These are phyloP conservation scores for Vigna mungo DNA, from an alignment of 306 rosid species.

Conservation along the genomic window DNA sequence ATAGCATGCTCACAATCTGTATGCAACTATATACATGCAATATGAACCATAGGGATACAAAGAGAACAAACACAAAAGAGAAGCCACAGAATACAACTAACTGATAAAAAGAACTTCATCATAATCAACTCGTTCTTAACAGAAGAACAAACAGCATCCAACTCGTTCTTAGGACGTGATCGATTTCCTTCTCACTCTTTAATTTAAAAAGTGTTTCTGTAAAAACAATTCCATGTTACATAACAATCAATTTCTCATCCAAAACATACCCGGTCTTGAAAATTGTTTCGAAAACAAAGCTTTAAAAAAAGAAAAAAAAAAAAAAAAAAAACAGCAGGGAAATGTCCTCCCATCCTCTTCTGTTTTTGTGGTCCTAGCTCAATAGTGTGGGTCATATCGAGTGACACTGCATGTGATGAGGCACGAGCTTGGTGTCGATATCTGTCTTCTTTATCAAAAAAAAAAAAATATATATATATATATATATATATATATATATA, in stretches of 20 bases:
- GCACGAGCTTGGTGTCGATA: background rate
- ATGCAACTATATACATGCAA: conserved; percentile 19
- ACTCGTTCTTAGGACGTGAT: background rate
- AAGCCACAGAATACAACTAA: background rate
- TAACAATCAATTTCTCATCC: background rate
- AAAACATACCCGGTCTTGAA: background rate
- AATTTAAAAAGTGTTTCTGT: background rate
- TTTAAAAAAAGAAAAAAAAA: background rate
- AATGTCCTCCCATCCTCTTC: background rate
- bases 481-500: no score
- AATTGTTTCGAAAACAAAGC: background rate
- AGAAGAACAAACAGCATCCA: conserved; percentile 6
- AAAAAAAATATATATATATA: no score
- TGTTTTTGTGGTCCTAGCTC: background rate
- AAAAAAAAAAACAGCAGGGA: background rate
- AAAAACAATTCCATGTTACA: background rate
- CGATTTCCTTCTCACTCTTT: background rate
- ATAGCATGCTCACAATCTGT: background rate
- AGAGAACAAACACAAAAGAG: background rate
- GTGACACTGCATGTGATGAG: background rate
- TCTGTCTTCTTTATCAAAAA: background rate
- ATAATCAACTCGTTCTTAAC: background rate
- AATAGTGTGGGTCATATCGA: background rate
- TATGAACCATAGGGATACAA: background rate
- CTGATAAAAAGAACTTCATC: conserved; percentile 4